These are phyloP conservation scores for Pelargonium australe DNA, from an alignment of 441 rosid species.

Conservation along the genomic window DNA sequence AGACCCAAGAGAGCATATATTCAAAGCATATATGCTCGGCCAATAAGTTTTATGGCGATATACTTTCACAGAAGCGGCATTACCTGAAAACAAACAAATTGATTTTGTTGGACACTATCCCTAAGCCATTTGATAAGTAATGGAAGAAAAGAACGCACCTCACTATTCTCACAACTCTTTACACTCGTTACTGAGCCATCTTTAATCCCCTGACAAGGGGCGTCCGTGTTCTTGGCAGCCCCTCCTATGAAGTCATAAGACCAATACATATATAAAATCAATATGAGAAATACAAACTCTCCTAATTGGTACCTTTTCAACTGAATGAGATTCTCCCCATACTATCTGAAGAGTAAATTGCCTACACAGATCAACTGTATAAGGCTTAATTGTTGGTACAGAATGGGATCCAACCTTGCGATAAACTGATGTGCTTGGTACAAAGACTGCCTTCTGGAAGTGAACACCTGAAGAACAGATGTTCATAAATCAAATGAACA, in stretches of 20 bases:
- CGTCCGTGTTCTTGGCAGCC: slow-evolving; percentile 12
- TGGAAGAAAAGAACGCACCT: slow-evolving; percentile 23
- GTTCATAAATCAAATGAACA: neutral
- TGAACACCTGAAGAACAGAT: slow-evolving; percentile 13
- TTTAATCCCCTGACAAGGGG: slow-evolving; percentile 16
- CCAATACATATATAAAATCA: neutral
- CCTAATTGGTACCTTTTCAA: slow-evolving; percentile 18
- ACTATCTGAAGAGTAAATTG: slow-evolving; percentile 22
- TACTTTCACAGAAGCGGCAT: neutral
- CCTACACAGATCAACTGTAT: slow-evolving; percentile 22
- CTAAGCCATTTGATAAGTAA: slow-evolving; percentile 25
- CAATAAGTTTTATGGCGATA: neutral
- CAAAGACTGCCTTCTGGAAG: slow-evolving; percentile 26
- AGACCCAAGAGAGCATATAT: no score
- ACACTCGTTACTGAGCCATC: slow-evolving; percentile 12
- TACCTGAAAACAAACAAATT: slow-evolving; percentile 22
- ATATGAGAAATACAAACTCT: neutral
- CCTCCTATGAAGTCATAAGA: slow-evolving; percentile 14
- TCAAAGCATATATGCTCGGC: neutral
- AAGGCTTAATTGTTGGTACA: slow-evolving; percentile 10
- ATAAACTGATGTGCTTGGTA: slow-evolving; percentile 23
- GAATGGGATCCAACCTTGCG: slow-evolving; percentile 22
- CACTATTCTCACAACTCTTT: slow-evolving; percentile 22
- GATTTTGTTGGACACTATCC: slow-evolving; percentile 22
- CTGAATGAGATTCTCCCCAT: slow-evolving; percentile 24